Evolutionary conservation across 176 grass and related monocot genomes (phyloP).

Genomic region (Oryza brachyantha): DNA sequence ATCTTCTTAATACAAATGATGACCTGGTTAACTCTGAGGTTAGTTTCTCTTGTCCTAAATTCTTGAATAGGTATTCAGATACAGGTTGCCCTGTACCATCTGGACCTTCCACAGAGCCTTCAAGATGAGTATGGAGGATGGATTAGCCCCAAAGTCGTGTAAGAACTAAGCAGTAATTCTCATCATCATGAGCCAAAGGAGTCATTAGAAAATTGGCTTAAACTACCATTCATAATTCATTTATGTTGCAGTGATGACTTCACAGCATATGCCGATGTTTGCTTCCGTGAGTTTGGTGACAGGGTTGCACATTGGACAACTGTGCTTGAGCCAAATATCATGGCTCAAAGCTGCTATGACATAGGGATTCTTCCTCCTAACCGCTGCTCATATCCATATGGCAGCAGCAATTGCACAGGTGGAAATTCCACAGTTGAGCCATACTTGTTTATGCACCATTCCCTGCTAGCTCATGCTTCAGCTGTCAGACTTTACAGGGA

Average conservation of each 20-base stretch:
- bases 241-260: conserved; percentile 53
- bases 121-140: conserved; percentile 73
- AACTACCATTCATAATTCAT: background rate
- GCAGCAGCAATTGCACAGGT: conserved; percentile 38
- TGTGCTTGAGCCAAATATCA: conserved; percentile 38
- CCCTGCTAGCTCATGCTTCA: conserved; percentile 55
- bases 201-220: background rate
- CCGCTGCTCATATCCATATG: conserved; percentile 61
- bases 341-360: conserved; percentile 20
- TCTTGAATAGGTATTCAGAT: conserved; percentile 49
- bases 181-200: background rate
- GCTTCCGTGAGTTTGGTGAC: conserved; percentile 63
- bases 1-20: background rate
- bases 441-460: conserved; percentile 51
- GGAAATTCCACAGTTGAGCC: conserved; percentile 60
- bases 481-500: conserved; percentile 38
- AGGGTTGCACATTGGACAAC: conserved; percentile 63
- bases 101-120: conserved; percentile 54
- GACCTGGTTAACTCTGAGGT: background rate
- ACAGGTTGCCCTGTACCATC: conserved; percentile 44
- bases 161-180: background rate
- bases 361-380: conserved; percentile 12
- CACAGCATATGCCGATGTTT: conserved; percentile 56
- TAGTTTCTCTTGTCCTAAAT: background rate
- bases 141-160: conserved; percentile 58